Evolutionary conservation across 1,284 basidiomycete species (phyloP).

Genomic region (Sutorius eximius): DNA sequence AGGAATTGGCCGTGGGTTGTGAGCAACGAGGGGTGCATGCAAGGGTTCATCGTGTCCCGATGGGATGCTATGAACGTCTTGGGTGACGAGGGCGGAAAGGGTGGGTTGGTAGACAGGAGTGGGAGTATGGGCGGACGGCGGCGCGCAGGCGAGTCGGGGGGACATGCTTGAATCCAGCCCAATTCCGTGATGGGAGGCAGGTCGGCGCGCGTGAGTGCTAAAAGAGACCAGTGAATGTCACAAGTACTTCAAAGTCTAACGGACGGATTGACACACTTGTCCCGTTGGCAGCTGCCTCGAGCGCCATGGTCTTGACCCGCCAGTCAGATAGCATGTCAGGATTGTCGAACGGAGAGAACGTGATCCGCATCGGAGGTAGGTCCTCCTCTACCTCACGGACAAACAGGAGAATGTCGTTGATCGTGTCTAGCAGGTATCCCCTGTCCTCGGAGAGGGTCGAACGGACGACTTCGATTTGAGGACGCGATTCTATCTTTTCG

Average conservation of each 20-base stretch:
- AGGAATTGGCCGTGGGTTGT: constrained; percentile 57
- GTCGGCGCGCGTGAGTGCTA: constrained; percentile 29
- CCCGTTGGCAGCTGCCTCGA: constrained; percentile 29
- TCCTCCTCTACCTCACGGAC: constrained; percentile 23
- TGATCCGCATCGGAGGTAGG: constrained; percentile 33
- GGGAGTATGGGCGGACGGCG: constrained; percentile 10
- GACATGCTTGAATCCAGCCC: constrained; percentile 30
- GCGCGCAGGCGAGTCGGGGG: constrained; percentile 23
- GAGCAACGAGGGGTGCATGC: constrained; percentile 50
- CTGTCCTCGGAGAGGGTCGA: constrained; percentile 9
- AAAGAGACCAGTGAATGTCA: neutral
- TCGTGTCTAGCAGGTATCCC: neutral
- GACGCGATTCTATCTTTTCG: constrained; percentile 6
- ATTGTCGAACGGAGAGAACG: constrained; percentile 34
- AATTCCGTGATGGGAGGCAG: constrained; percentile 17
- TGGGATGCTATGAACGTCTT: constrained; percentile 61
- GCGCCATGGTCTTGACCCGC: constrained; percentile 23
- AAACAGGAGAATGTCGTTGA: constrained; percentile 18
- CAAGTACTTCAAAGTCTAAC: neutral
- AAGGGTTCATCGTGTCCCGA: constrained; percentile 59
- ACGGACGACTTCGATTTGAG: constrained; percentile 14
- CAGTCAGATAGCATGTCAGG: constrained; percentile 31
- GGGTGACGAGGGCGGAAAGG: neutral
- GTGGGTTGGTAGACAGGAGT: neutral
- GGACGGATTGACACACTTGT: constrained; percentile 25